phyloP scores from a whole-genome alignment of 2,329 filamentous ascomycete genomes.

The Exophiala calicioides region DNA sequence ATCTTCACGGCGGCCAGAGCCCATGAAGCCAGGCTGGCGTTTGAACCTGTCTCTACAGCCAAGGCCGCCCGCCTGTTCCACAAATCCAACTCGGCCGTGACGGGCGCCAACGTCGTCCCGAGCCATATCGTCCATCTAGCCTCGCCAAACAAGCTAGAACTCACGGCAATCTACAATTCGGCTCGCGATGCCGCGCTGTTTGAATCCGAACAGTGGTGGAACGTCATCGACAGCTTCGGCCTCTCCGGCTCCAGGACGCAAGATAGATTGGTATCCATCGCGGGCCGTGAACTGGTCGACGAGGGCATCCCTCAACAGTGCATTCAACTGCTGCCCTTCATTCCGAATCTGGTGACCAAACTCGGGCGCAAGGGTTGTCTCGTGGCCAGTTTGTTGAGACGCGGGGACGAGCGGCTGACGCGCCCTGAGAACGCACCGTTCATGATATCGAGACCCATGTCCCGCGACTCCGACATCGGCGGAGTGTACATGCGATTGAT shows the following conservation, averaged over 20 bases:
- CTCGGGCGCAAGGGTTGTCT: constrained; percentile 75
- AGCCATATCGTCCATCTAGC: constrained; percentile 67
- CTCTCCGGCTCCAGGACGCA: constrained; percentile 69
- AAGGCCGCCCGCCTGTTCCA: constrained; percentile 73
- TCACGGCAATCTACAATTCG: constrained; percentile 73
- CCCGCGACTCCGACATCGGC: constrained; percentile 63
- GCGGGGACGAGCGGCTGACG: constrained; percentile 67
- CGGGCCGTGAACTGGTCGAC: constrained; percentile 68
- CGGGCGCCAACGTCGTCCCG: constrained; percentile 55
- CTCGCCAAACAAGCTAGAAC: constrained; percentile 81
- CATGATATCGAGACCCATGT: constrained; percentile 66
- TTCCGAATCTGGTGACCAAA: constrained; percentile 82
- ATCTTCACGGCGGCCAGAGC: constrained; percentile 67
- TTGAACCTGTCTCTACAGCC: constrained; percentile 83
- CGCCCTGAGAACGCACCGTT: constrained; percentile 65
- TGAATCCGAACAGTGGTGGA: constrained; percentile 73
- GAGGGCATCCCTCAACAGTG: constrained; percentile 79
- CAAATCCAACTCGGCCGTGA: constrained; percentile 34
- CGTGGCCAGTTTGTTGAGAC: constrained; percentile 68
- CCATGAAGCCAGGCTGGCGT: constrained; percentile 64
- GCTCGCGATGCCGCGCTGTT: constrained; percentile 69
- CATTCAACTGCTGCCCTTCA: constrained; percentile 82
- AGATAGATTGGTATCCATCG: constrained; percentile 70
- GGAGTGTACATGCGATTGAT: constrained; percentile 84
- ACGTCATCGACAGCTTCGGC: constrained; percentile 74